Evolutionary conservation across 257 asterid species (phyloP).

Genomic region (Lantana camara): DNA sequence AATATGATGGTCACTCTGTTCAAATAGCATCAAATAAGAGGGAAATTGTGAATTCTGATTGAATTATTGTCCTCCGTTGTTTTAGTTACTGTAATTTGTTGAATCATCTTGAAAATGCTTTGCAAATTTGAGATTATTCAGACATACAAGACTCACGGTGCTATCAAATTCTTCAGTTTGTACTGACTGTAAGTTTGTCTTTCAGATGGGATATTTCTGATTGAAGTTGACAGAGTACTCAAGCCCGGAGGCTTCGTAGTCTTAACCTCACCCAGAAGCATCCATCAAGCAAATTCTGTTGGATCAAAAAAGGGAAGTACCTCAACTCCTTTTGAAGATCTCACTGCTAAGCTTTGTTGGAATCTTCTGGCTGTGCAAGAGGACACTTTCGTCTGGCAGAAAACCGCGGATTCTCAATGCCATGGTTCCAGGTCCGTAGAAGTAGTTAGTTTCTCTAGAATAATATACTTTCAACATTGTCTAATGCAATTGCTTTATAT

Average conservation of each 20-base stretch:
- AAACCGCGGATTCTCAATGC: neutral
- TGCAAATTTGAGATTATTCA: neutral
- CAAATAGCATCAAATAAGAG: neutral
- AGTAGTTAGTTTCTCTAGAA: neutral
- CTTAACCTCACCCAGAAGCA: slow-evolving; percentile 1
- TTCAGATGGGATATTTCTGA: neutral
- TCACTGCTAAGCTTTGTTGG: neutral
- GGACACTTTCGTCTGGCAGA: neutral
- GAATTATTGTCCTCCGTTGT: neutral
- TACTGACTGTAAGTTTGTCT: neutral
- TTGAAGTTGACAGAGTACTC: neutral
- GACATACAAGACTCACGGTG: neutral
- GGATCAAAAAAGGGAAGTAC: neutral
- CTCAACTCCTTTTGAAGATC: neutral
- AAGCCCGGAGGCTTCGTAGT: neutral
- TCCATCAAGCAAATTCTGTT: neutral
- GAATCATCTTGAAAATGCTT: neutral
- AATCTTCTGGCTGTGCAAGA: neutral
- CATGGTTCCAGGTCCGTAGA: neutral
- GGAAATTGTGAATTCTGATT: neutral
- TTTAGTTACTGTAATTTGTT: neutral
- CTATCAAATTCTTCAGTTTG: neutral
- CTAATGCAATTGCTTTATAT: neutral
- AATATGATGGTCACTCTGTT: neutral
- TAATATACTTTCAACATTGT: neutral